Evolutionary conservation across 2,329 filamentous ascomycete genomes (phyloP).

Genomic region (Penicillium brevicompactum): DNA sequence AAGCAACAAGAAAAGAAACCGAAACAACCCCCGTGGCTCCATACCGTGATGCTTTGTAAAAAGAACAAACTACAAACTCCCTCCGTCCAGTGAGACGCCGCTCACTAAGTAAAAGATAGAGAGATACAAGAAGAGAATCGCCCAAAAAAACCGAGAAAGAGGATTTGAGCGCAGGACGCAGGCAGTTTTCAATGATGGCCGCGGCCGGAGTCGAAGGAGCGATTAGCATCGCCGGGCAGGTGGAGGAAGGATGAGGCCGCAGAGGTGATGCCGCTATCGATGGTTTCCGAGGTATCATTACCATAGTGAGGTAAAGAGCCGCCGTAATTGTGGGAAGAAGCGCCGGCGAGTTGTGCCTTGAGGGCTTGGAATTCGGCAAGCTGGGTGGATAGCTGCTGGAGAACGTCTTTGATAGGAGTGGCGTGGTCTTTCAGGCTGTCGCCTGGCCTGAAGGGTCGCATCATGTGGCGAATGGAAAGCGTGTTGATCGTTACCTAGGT

Average conservation of each 20-base stretch:
- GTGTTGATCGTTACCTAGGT: slow-evolving; percentile 77
- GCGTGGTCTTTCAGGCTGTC: slow-evolving; percentile 70
- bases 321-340: slow-evolving; percentile 27
- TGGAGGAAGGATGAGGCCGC: slow-evolving; percentile 33
- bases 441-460: slow-evolving; percentile 66
- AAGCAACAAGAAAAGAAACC: slow-evolving; percentile 12
- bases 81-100: slow-evolving; percentile 29
- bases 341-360: slow-evolving; percentile 41
- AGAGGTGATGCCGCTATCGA: slow-evolving; percentile 25
- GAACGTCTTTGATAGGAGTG: slow-evolving; percentile 73
- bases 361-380: slow-evolving; percentile 44
- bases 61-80: slow-evolving; percentile 20
- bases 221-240: slow-evolving; percentile 20
- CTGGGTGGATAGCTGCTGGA: slow-evolving; percentile 43
- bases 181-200: slow-evolving; percentile 11
- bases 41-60: slow-evolving; percentile 27
- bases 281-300: slow-evolving; percentile 13
- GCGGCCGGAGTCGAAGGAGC: slow-evolving; percentile 20
- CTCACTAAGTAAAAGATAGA: slow-evolving; percentile 8
- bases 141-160: slow-evolving; percentile 9
- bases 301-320: slow-evolving; percentile 14
- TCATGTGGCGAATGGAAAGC: slow-evolving; percentile 75
- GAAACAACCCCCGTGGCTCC: slow-evolving; percentile 28
- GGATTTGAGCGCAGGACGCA: slow-evolving; percentile 4
- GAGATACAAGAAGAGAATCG: slow-evolving; percentile 5